Evolutionary conservation across 1,139 yeast genomes (phyloP), one percentile per base, ranked within the genome.

Genomic region (Yamadazyma atlantica): DNA sequence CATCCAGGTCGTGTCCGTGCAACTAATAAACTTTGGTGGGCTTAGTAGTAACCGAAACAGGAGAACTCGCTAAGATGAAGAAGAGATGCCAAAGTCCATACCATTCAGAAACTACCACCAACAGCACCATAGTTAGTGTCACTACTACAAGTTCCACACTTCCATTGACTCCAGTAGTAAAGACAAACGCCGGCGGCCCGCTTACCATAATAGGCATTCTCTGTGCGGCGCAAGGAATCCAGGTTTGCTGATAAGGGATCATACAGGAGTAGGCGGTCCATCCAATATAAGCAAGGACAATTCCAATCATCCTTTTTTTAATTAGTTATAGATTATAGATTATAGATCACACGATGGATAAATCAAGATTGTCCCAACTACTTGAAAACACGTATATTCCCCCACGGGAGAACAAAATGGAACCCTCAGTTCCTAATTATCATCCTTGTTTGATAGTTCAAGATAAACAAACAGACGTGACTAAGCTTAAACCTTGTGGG

Each of bases 371-470:
- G 39, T 44, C 58, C 16, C 52, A 47, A 22, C 48, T 54, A 25
- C 41, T 64, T 23, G 58, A 56, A 25, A 61, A 58, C 49, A 56
- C 60, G 1, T 69, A 66, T 39, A 62, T 69, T 19, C 73, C 73
- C 8, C 66, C 69, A 2, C 18, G 40, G 11, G 51, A 52, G 28
- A 31, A 36, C 3, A 29, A 17, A 15, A 18, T 32, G 3, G 38
- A 43, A n/a, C 39, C 43, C 8, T 43, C 49, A 8, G 62, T 68
- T 2, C 75, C 74, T 9, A 50, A 55, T 10, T 69, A 68, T 46
- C 74, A 70, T 42, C 76, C 75, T 6, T 67, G 74, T 44, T 53
- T 70, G 37, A 67, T 70, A 17, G 73, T 69, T 29, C 73, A 69
- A 46, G 75, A 70, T 46, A 57, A 58, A 12, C 73, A 68, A 46